Conservation (phyloP, 1,284 basidiomycete genomes). For the Cryptococcus floricola region DNA sequence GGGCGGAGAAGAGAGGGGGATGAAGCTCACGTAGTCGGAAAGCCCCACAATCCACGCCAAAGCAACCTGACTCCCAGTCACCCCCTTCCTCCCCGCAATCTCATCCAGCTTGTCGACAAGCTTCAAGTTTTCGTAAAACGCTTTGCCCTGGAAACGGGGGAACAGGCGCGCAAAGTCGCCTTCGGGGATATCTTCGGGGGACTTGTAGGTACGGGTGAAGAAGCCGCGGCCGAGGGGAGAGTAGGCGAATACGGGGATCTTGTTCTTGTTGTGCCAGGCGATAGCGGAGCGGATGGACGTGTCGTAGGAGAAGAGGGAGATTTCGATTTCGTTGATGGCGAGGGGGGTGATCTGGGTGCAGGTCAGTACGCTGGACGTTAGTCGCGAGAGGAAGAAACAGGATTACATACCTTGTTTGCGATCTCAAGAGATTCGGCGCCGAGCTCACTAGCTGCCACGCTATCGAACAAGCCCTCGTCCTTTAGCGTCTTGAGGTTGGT, state of each 20-base stretch:
- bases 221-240: conserved; percentile 61
- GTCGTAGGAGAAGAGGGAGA: conserved; percentile 55
- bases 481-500: conserved; percentile 18
- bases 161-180: conserved; percentile 26
- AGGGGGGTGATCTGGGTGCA: conserved; percentile 51
- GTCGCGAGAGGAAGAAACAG: not conserved
- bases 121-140: conserved; percentile 56
- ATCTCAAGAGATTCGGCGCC: conserved; percentile 13
- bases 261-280: conserved; percentile 51
- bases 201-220: conserved; percentile 56
- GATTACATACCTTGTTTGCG: conserved; percentile 19
- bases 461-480: conserved; percentile 30
- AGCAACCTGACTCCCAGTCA: conserved; percentile 58
- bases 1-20: too few species aligned
- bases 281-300: conserved; percentile 50
- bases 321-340: conserved; percentile 56
- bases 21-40: too few species aligned
- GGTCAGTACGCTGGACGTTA: not conserved
- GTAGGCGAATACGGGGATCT: conserved; percentile 58
- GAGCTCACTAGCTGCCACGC: conserved; percentile 31
- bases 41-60: conserved; percentile 62
- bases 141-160: conserved; percentile 49
- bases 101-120: conserved; percentile 53
- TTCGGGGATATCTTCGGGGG: conserved; percentile 53
- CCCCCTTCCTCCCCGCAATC: conserved; percentile 54